Base-by-base conservation (phyloP, 2,329 filamentous ascomycete genomes). In the Exophiala oligosperma region DNA sequence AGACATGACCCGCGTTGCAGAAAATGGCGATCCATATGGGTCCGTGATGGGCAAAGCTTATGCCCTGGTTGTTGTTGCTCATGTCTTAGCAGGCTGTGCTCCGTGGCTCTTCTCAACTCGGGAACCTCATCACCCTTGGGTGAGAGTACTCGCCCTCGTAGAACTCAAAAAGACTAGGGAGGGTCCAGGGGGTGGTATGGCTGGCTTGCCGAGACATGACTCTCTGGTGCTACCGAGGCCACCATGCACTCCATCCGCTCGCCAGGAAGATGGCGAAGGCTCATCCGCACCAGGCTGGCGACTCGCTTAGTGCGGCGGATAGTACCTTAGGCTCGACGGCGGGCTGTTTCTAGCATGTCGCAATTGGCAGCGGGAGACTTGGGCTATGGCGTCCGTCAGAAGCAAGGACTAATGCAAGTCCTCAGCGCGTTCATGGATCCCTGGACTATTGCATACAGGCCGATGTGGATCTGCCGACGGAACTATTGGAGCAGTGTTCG, bases 191-290 rank as follows among this genome's bases (percentile, higher is more conserved):
- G 29, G 57, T 57, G 44, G 54, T 41, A 24, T 53, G 38, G 51
- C 56, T 61, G 52, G 61, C 58, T 59, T 63, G 58, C 61, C 61
- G 58, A 63, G 61, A 63, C 61, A 63, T 52, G 49, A 63, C 61
- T 55, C 55, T 63, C 58, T 63, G 47, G 61, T 63, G 23, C 57
- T 54, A 60, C 61, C 56, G 51, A 46, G n/a, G 38, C 53, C 28
- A 51, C 47, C 32, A 59, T 50, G 56, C 49, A 49, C 43, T 52
- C 50, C 50, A 60, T 52, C 46, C 52, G 43, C 44, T 54, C 53
- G 47, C 46, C 28, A 28, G 46, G 24, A 6, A 32, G 52, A 44
- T 51, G 54, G 56, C 54, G 60, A 59, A 61, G 56, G 54, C 52
- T 54, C 52, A 38, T 54, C 60, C 52, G 54, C 49, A 54, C 51